Percentiles rank a stretch among this genome's conserved stretches.
Conservation (phyloP, 2,329 filamentous ascomycete genomes). For the Aspergillus niger region DNA sequence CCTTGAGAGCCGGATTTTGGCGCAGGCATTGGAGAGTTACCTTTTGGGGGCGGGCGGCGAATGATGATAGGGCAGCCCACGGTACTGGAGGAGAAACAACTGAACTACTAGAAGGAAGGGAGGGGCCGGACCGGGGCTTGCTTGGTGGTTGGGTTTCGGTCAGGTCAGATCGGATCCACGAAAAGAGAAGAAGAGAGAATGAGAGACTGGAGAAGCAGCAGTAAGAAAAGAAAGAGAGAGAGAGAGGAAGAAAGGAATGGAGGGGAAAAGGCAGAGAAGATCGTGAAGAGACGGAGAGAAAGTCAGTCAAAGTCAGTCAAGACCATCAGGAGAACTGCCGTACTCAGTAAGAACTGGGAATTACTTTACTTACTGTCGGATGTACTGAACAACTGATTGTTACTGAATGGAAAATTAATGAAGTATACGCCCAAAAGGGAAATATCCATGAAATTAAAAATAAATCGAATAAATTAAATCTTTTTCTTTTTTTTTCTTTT, state of each 20-base stretch:
- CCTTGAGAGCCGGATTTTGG: conserved; percentile 17
- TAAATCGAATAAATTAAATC: too few relatives aligned
- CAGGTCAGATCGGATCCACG: conserved; percentile 6
- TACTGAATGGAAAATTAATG: not conserved
- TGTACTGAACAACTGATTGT: not conserved
- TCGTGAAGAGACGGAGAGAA: not conserved
- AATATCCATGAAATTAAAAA: too few relatives aligned
- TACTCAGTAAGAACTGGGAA: too few relatives aligned
- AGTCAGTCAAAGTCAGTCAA: not conserved
- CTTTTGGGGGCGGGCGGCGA: not conserved
- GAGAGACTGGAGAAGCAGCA: not conserved
- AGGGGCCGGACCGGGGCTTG: conserved; percentile 5
- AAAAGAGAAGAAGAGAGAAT: conserved; percentile 7
- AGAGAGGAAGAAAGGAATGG: not conserved
- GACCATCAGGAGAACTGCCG: conserved; percentile 4
- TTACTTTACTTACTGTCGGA: not conserved
- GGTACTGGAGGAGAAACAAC: not conserved
- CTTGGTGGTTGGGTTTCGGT: too few relatives aligned
- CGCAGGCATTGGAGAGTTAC: conserved; percentile 23
- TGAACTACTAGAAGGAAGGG: not conserved
- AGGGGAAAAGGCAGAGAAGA: not conserved
- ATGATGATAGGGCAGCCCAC: conserved; percentile 16
- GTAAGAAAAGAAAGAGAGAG: not conserved
- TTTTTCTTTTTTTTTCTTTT: too few relatives aligned
- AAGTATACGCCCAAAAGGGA: too few relatives aligned